phyloP scores from a whole-genome alignment of 352 stramenopile genomes.

The Pythium biforme region DNA sequence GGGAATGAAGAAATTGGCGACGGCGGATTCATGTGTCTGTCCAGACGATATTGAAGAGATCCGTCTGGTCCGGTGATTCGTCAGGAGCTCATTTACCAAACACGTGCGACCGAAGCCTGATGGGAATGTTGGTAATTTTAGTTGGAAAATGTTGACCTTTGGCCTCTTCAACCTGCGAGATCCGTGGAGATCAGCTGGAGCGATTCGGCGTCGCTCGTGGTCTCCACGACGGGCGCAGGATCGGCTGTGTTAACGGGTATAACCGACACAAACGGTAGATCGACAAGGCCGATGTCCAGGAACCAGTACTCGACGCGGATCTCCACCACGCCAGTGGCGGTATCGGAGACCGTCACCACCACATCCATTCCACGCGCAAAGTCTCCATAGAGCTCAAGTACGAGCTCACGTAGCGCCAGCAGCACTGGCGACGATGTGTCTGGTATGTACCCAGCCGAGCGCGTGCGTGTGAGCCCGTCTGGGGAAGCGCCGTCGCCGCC shows the following conservation, averaged over 20 bases:
- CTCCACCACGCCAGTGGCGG: neutral
- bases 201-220: neutral
- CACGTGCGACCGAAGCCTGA: neutral
- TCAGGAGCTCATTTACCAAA: slow-evolving; percentile 24
- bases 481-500: neutral
- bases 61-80: slow-evolving; percentile 18
- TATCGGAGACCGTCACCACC: neutral
- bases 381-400: slow-evolving; percentile 17
- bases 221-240: slow-evolving; percentile 1
- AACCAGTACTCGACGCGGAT: slow-evolving; percentile 24
- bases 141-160: too few relatives aligned
- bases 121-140: slow-evolving; percentile 1
- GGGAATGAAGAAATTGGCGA: too few relatives aligned
- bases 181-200: neutral
- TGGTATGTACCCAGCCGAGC: neutral
- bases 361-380: slow-evolving; percentile 12
- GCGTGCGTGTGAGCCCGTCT: neutral
- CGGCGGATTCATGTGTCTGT: too few relatives aligned
- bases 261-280: slow-evolving; percentile 22
- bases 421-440: neutral
- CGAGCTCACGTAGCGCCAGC: neutral
- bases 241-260: neutral
- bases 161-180: neutral
- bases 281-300: slow-evolving; percentile 10
- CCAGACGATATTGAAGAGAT: too few relatives aligned